phyloP scores from a whole-genome alignment of 164 flowering plant genomes.

The Brasenia schreberi region DNA sequence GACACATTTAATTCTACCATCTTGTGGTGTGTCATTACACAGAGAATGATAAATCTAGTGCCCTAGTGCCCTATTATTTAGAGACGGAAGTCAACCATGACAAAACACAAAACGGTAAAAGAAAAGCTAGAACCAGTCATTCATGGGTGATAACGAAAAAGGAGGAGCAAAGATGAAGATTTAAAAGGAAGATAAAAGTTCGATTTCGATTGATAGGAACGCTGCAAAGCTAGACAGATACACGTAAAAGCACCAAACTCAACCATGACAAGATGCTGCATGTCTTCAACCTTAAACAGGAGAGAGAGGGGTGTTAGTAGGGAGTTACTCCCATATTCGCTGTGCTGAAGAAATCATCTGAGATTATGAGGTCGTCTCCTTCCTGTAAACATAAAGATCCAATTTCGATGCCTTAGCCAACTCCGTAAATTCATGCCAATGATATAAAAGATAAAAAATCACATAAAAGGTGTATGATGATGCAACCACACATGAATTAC shows the following conservation, averaged over 20 bases:
- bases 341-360: constrained; percentile 59
- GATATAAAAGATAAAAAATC: not conserved
- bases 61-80: not conserved
- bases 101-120: not conserved
- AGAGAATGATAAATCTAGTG: not conserved
- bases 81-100: not conserved
- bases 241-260: not conserved
- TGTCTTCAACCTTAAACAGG: not conserved
- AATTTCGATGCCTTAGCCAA: not conserved
- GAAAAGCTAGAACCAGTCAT: not conserved
- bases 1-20: not conserved
- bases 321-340: constrained; percentile 79
- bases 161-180: not conserved
- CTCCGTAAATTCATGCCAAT: not conserved
- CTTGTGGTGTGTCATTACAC: not conserved
- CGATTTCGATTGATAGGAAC: not conserved
- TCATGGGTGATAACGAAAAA: not conserved
- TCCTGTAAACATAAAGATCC: constrained; percentile 26
- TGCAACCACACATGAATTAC: not conserved
- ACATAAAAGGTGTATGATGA: not conserved
- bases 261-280: not conserved
- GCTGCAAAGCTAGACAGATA: not conserved
- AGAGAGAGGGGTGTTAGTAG: constrained; percentile 19
- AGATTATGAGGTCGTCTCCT: constrained; percentile 60
- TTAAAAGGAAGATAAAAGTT: not conserved